A percentile compares a stretch with the other conserved stretches of the same genome.
These are phyloP conservation scores for Colletotrichum aenigma DNA, from an alignment of 2,329 filamentous ascomycete species.

Conservation along the genomic window DNA sequence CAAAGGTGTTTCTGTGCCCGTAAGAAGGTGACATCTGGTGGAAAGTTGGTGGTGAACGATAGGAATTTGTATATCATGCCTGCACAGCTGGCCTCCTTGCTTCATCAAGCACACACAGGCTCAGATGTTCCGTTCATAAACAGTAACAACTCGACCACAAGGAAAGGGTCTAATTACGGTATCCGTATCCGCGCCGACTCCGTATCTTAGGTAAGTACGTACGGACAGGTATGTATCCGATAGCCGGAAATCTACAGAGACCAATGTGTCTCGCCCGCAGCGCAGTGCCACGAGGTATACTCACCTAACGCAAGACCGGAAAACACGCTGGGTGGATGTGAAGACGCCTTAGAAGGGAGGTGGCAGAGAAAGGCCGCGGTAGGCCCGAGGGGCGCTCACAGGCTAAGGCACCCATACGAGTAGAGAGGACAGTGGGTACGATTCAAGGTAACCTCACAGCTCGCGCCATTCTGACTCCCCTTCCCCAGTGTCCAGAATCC, in stretches of 20 bases:
- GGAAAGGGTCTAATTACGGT: background rate
- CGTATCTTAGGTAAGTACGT: background rate
- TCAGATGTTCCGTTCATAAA: background rate
- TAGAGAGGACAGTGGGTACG: background rate
- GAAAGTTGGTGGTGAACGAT: background rate
- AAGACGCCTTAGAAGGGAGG: background rate
- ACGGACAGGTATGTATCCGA: background rate
- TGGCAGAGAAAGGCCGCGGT: conserved; percentile 6
- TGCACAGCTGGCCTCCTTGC: background rate
- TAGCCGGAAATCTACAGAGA: background rate
- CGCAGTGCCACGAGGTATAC: background rate
- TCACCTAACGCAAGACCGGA: background rate
- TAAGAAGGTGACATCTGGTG: background rate
- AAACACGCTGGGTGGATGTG: background rate
- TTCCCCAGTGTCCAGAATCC: background rate
- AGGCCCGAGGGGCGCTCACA: background rate
- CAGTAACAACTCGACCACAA: background rate
- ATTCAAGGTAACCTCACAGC: background rate
- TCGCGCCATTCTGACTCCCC: background rate
- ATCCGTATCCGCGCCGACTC: background rate
- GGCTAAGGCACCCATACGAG: background rate
- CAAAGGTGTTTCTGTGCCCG: background rate
- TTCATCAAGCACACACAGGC: background rate
- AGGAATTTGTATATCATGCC: background rate
- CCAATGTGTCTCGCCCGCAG: background rate